Evolutionary conservation across 495 filamentous ascomycete species (phyloP).

Genomic region (Cairneyella variabilis): DNA sequence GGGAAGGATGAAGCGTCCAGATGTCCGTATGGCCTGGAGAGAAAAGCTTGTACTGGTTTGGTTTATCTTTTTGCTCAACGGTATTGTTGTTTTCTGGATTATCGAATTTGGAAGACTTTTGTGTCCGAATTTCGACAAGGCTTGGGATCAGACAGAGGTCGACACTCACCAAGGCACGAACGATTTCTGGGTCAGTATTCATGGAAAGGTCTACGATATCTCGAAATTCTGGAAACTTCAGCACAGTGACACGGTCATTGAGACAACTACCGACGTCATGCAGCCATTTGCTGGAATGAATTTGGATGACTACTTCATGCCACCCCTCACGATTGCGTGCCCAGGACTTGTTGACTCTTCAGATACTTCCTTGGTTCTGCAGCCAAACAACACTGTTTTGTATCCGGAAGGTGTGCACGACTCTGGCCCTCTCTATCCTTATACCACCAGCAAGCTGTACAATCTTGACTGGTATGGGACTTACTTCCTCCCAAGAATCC

Average conservation of each 20-base stretch:
- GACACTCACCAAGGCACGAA: conserved; percentile 60
- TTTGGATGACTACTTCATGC: conserved; percentile 77
- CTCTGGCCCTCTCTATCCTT: conserved; percentile 56
- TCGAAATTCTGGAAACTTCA: conserved; percentile 76
- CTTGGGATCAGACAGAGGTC: conserved; percentile 74
- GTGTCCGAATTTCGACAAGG: conserved; percentile 91
- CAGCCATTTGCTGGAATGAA: conserved; percentile 69
- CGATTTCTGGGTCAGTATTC: conserved; percentile 86
- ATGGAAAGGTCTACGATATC: conserved; percentile 90
- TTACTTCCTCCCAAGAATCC: conserved; percentile 73
- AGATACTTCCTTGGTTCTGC: conserved; percentile 46
- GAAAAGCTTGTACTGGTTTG: conserved; percentile 85
- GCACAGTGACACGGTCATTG: conserved; percentile 70
- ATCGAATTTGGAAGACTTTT: conserved; percentile 78
- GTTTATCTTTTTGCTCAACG: conserved; percentile 82
- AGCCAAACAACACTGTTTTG: conserved; percentile 28
- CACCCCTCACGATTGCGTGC: conserved; percentile 75
- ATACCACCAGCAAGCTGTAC: conserved; percentile 52
- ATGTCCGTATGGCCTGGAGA: conserved; percentile 91
- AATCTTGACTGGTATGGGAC: conserved; percentile 71
- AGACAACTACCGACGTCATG: conserved; percentile 61
- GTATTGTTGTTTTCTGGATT: conserved; percentile 85
- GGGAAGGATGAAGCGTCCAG: conserved; percentile 95
- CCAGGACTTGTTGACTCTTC: conserved; percentile 59
- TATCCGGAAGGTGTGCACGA: conserved; percentile 53